These are phyloP conservation scores for Fraxinus latifolia DNA, from an alignment of 305 asterid species.

Conservation along the genomic window DNA sequence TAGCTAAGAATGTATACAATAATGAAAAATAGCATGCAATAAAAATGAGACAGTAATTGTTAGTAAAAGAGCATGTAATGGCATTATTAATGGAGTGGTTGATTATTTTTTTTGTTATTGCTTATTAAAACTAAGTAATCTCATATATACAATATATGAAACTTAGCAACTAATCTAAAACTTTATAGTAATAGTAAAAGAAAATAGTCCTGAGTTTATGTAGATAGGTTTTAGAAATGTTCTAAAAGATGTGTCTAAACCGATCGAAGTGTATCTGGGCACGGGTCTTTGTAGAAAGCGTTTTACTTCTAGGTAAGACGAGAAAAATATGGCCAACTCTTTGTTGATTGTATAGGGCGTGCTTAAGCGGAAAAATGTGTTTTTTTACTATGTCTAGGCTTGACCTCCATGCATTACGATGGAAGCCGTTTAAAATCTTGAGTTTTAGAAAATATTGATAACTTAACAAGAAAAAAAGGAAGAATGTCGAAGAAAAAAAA, in stretches of 20 bases:
- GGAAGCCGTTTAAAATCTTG: too few relatives aligned
- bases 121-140: not conserved
- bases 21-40: not conserved
- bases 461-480: not conserved
- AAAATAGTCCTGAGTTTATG: not conserved
- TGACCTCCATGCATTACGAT: not conserved
- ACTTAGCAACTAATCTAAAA: not conserved
- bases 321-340: not conserved
- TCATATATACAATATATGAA: too few relatives aligned
- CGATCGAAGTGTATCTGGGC: not conserved
- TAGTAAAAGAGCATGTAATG: not conserved
- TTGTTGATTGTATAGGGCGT: too few relatives aligned
- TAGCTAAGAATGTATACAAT: not conserved
- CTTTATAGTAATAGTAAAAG: not conserved
- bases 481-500: too few relatives aligned
- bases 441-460: too few relatives aligned
- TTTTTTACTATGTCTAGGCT: not conserved
- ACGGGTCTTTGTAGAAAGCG: too few relatives aligned
- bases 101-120: not conserved
- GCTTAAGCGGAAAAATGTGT: too few relatives aligned
- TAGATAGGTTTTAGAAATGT: not conserved
- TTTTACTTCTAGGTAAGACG: not conserved
- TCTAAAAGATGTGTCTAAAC: not conserved
- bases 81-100: not conserved
- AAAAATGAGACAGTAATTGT: not conserved